Evolutionary conservation across 1,284 basidiomycete genomes (phyloP).

Genomic region (Leccinum fallax): DNA sequence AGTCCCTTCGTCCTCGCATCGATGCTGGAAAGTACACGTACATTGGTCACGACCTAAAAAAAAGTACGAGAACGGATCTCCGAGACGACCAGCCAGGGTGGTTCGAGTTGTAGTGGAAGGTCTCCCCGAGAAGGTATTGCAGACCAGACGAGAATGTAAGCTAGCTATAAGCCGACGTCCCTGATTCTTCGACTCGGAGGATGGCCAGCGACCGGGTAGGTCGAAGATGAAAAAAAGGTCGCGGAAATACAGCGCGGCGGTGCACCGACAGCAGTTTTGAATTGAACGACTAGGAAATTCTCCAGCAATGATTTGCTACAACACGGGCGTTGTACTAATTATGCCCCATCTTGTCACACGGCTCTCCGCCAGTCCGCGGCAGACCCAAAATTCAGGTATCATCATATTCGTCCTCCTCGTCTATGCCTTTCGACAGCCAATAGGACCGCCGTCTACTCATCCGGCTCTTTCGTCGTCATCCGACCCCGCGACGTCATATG

Average conservation of each 20-base stretch:
- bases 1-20: conserved; percentile 9
- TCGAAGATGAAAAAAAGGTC: not conserved
- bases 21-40: conserved; percentile 14
- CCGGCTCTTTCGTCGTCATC: conserved; percentile 13
- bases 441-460: conserved; percentile 28
- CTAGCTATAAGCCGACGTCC: not conserved
- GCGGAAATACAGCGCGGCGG: not conserved
- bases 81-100: conserved; percentile 26
- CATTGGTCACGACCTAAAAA: conserved; percentile 20
- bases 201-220: not conserved
- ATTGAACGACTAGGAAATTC: conserved; percentile 7
- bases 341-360: conserved; percentile 3
- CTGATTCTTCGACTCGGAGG: no score
- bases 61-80: conserved; percentile 8
- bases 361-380: no score
- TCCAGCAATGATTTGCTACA: conserved; percentile 4
- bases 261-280: conserved; percentile 1
- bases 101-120: conserved; percentile 10
- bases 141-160: conserved; percentile 7
- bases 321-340: conserved; percentile 7
- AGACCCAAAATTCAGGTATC: no score
- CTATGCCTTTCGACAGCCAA: conserved; percentile 36
- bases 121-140: not conserved
- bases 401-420: conserved; percentile 27
- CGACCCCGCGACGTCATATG: conserved; percentile 18